These are phyloP conservation scores for Kwoniella heveanensis DNA, from an alignment of 768 basidiomycete genomes.

Conservation along the genomic window DNA sequence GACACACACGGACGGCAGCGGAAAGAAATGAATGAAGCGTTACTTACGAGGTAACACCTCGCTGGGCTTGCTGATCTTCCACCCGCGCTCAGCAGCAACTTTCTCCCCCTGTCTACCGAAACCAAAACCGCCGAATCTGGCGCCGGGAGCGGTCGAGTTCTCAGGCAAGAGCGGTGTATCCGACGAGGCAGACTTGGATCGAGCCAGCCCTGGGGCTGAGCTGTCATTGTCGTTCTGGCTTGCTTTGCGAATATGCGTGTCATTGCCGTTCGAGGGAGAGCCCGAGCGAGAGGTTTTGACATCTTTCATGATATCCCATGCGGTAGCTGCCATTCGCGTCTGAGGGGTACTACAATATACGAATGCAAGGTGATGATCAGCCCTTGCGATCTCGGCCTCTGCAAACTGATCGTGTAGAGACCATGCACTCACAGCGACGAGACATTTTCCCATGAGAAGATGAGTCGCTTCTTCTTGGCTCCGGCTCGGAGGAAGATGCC, in stretches of 20 bases:
- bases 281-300: slow-evolving; percentile 19
- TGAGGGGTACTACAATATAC: slow-evolving; percentile 43
- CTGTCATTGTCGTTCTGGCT: neutral
- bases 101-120: slow-evolving; percentile 80
- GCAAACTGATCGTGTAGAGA: too few relatives aligned
- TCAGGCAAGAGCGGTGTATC: slow-evolving; percentile 35
- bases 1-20: too few relatives aligned
- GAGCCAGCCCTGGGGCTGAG: slow-evolving; percentile 4
- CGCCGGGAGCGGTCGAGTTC: slow-evolving; percentile 30
- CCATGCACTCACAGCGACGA: slow-evolving; percentile 49
- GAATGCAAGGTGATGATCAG: neutral
- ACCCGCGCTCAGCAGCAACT: slow-evolving; percentile 66
- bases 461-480: slow-evolving; percentile 56
- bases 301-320: slow-evolving; percentile 50
- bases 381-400: too few relatives aligned
- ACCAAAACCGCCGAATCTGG: slow-evolving; percentile 62
- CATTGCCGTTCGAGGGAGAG: neutral
- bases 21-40: too few relatives aligned
- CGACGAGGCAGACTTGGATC: slow-evolving; percentile 18
- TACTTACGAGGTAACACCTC: slow-evolving; percentile 53
- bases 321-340: slow-evolving; percentile 48
- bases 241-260: neutral
- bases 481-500: slow-evolving; percentile 45
- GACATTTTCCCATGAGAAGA: slow-evolving; percentile 55
- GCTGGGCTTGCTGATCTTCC: slow-evolving; percentile 45